Base-by-base conservation (phyloP, 1,284 basidiomycete genomes). In the Leccinum solheimii region DNA sequence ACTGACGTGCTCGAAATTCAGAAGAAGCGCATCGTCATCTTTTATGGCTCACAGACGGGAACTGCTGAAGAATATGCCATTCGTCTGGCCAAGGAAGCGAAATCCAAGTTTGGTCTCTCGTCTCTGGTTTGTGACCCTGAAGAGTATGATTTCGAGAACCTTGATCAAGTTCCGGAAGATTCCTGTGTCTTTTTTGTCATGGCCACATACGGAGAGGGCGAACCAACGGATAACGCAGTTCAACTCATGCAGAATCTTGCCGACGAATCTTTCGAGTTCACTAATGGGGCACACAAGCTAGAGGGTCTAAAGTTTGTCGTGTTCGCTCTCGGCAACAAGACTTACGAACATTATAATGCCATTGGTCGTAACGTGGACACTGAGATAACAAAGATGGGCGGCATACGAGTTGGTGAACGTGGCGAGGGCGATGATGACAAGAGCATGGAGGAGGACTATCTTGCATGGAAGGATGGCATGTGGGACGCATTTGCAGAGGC, bases 391-490 rank as follows among this genome's bases (percentile, higher is more conserved):
- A 86, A 88, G 68, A 90, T 97, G 80, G 96, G 95, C 36, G 97
- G 88, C 32, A 78, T 83, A 62, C 87, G 95, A 63, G 92, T 99
- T 57, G 96, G 96, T 57, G 90, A 92, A 75, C 85, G 90, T 49
- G 97, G 97, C 19, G 95, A 98, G 78, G 97, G 97, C 68, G 97
- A 99, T 73, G 97, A 99, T 75, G 97, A 99, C 78, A 97, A 97
- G 83, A 95, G 92, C 73, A 97, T 99, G 94, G 97, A 99, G 77
- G 97, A 99, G 80, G 97, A 99, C 78, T 99, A 98, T 76, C 85
- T 99, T n/a, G 95, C 94, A 66, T 99, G 97, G 97, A 99, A 99
- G 78, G 97, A 99, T 75, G 85, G 83, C 69, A 96, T 98, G 95
- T 98, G 95, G 89, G 89, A 91, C 52, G 86, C 88, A 5, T 94